A percentile compares a stretch with the other conserved stretches of the same genome.
Conservation (phyloP, 441 rosid species). For the Iberis amara region DNA sequence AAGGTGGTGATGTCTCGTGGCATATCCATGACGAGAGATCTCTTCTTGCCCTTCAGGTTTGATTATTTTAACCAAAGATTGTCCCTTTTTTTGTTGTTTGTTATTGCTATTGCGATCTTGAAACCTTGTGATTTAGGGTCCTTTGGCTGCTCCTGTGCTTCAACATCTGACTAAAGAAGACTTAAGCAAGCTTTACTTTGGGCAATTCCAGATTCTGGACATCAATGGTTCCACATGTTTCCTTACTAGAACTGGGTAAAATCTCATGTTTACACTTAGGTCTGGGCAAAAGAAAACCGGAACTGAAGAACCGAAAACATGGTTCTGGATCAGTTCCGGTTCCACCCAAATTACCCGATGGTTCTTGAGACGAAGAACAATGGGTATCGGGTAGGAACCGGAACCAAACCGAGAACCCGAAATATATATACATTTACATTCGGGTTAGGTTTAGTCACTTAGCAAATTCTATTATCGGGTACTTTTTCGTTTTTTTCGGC, state of each 20-base stretch:
- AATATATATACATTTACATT: no score
- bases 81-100: conserved; percentile 12
- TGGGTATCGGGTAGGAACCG: no score
- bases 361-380: no score
- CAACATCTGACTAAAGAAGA: conserved; percentile 82
- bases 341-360: no score
- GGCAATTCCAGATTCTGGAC: conserved; percentile 71
- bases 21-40: conserved; percentile 97
- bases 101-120: conserved; percentile 1
- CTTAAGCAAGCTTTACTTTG: conserved; percentile 84
- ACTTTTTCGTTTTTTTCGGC: no score
- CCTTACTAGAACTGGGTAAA: conserved; percentile 88
- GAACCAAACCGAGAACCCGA: no score
- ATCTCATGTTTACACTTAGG: conserved; percentile 18
- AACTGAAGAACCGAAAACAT: no score
- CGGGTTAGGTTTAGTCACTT: no score
- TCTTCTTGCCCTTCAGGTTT: conserved; percentile 92
- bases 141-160: conserved; percentile 84
- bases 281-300: conserved; percentile 10
- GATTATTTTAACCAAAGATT: not conserved
- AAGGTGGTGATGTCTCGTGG: conserved; percentile 94
- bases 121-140: conserved; percentile 51
- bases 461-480: no score
- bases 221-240: conserved; percentile 75
- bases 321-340: no score